phyloP scores from a whole-genome alignment of 257 asterid species.

The Nicotiana paniculata region DNA sequence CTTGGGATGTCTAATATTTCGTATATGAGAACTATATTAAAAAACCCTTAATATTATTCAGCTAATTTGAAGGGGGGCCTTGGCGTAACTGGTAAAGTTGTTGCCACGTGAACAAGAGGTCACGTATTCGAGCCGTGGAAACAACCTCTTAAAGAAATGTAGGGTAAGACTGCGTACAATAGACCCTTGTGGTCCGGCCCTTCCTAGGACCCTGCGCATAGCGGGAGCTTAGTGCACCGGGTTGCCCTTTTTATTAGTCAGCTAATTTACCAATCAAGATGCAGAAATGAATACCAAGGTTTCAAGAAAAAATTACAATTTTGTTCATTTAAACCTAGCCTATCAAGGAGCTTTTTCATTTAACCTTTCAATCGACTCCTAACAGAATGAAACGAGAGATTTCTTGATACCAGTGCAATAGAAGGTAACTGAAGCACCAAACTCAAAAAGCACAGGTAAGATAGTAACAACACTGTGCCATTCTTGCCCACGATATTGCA shows the following conservation, averaged over 20 bases:
- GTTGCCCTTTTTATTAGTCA: background rate
- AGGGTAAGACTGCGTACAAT: no score
- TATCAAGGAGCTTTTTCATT: background rate
- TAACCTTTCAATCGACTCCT: background rate
- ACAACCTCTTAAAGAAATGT: no score
- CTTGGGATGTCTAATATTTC: background rate
- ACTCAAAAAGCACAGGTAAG: background rate
- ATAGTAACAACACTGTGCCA: background rate
- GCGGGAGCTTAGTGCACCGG: no score
- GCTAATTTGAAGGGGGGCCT: background rate
- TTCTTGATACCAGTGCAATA: background rate
- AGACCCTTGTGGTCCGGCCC: no score
- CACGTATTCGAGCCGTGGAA: no score
- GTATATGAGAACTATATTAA: background rate
- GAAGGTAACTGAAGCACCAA: background rate
- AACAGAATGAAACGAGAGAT: background rate
- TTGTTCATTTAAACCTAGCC: background rate
- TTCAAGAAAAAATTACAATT: background rate
- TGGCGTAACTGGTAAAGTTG: no score
- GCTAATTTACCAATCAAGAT: background rate
- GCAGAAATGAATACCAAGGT: background rate
- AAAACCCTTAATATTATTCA: background rate
- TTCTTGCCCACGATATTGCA: background rate
- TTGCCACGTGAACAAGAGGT: no score
- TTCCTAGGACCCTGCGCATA: no score